These are phyloP conservation scores for Lasiosphaeriaceae sp. DNA, from an alignment of 495 filamentous ascomycete genomes.

Conservation along the genomic window DNA sequence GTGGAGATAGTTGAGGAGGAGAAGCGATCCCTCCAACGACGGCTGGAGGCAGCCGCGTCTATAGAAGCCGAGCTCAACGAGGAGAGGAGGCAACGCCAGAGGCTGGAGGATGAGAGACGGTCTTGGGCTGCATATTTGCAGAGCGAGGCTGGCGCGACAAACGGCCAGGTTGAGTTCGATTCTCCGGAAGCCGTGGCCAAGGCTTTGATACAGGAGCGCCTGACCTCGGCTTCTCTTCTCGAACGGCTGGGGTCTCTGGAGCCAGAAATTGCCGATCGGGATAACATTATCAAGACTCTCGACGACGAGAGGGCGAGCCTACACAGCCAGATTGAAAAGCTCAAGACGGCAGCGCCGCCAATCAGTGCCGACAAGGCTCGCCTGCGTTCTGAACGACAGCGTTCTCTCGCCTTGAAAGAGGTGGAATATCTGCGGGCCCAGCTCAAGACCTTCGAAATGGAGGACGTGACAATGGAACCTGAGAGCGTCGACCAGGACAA, in stretches of 20 bases:
- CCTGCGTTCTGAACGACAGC: conserved; percentile 72
- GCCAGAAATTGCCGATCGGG: conserved; percentile 75
- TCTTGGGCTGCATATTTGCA: conserved; percentile 87
- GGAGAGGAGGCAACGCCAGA: conserved; percentile 73
- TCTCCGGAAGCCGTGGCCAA: conserved; percentile 85
- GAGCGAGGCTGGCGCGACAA: conserved; percentile 49
- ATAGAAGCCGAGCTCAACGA: conserved; percentile 73
- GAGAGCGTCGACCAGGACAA: conserved; percentile 76
- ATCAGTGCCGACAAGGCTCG: conserved; percentile 56
- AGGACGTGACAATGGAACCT: conserved; percentile 79
- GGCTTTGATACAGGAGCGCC: conserved; percentile 73
- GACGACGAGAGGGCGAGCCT: conserved; percentile 64
- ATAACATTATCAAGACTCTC: conserved; percentile 67
- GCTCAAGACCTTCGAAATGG: conserved; percentile 83
- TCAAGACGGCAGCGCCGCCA: conserved; percentile 41
- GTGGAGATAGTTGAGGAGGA: conserved; percentile 96
- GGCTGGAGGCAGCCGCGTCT: conserved; percentile 68
- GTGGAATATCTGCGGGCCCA: conserved; percentile 91
- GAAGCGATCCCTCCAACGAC: conserved; percentile 77
- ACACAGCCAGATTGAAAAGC: conserved; percentile 64
- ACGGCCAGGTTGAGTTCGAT: conserved; percentile 66
- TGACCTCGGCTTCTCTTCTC: conserved; percentile 71
- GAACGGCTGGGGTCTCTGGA: conserved; percentile 74
- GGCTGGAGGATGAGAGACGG: conserved; percentile 80
- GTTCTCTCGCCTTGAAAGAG: conserved; percentile 80